Evolutionary conservation across 495 filamentous ascomycete species (phyloP).

Genomic region (Letharia lupina): DNA sequence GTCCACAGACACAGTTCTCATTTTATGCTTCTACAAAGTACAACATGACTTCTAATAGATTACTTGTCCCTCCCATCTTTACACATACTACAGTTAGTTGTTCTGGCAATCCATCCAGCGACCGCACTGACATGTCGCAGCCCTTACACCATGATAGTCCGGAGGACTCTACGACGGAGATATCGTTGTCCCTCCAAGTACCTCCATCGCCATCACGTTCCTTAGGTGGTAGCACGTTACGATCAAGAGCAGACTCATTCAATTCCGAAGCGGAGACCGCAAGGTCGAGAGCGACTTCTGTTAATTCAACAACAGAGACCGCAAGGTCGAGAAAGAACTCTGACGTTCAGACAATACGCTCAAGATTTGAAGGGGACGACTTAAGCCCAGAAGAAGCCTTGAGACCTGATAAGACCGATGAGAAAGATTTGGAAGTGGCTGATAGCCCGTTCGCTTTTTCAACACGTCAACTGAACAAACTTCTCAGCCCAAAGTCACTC

Average conservation of each 20-base stretch:
- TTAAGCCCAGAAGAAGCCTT: constrained; percentile 47
- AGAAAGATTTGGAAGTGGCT: constrained; percentile 54
- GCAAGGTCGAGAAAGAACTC: constrained; percentile 40
- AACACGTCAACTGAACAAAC: constrained; percentile 63
- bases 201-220: constrained; percentile 34
- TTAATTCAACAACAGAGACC: constrained; percentile 37
- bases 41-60: constrained; percentile 24
- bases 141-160: constrained; percentile 7
- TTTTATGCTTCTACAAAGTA: neutral
- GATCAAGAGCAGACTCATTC: constrained; percentile 42
- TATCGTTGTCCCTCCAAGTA: constrained; percentile 22
- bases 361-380: constrained; percentile 35
- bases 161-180: constrained; percentile 20
- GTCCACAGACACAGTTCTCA: neutral
- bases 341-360: constrained; percentile 27
- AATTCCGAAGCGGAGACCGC: constrained; percentile 34
- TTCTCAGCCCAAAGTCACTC: constrained; percentile 67
- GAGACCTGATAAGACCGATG: constrained; percentile 56
- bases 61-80: constrained; percentile 24
- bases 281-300: constrained; percentile 39
- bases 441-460: constrained; percentile 66
- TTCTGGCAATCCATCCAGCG: neutral
- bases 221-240: constrained; percentile 44
- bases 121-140: constrained; percentile 22
- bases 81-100: constrained; percentile 22